A percentile compares a stretch with the other conserved stretches of the same genome.
These are phyloP conservation scores for Solanum okadae DNA, from an alignment of 257 asterid species.

Conservation along the genomic window DNA sequence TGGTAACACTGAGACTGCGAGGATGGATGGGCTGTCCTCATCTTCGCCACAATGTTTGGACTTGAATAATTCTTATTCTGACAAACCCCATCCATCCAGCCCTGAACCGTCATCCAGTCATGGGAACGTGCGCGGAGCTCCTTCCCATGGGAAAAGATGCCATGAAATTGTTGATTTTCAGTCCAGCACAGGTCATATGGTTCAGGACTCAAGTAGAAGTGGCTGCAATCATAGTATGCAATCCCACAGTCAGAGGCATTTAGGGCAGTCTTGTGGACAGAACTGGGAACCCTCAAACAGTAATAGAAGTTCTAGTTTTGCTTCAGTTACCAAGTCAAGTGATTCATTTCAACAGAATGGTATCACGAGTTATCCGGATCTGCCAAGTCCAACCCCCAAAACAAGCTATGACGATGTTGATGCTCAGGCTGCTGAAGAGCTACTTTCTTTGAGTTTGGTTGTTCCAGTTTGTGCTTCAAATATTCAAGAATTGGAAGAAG, in stretches of 20 bases:
- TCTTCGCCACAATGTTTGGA: neutral
- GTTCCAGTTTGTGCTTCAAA: neutral
- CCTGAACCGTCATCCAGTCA: neutral
- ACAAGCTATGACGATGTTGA: neutral
- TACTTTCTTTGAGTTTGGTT: constrained; percentile 1
- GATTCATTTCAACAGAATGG: neutral
- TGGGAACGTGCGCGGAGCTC: neutral
- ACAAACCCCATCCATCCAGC: neutral
- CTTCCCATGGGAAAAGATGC: neutral
- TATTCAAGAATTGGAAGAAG: neutral
- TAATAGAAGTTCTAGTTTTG: neutral
- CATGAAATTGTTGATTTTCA: neutral
- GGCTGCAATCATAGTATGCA: constrained; percentile 13
- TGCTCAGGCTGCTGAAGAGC: constrained; percentile 8
- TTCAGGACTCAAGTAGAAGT: neutral
- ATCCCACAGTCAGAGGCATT: constrained; percentile 6
- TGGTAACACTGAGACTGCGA: neutral
- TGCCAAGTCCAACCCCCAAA: neutral
- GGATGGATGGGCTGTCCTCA: neutral
- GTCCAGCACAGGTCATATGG: neutral
- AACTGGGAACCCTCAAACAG: constrained; percentile 5
- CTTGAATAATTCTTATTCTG: constrained; percentile 7
- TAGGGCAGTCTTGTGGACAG: constrained; percentile 31
- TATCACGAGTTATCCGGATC: neutral
- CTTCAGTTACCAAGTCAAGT: neutral